Evolutionary conservation across 2,329 filamentous ascomycete genomes (phyloP).

Genomic region (Phyllachora maydis): DNA sequence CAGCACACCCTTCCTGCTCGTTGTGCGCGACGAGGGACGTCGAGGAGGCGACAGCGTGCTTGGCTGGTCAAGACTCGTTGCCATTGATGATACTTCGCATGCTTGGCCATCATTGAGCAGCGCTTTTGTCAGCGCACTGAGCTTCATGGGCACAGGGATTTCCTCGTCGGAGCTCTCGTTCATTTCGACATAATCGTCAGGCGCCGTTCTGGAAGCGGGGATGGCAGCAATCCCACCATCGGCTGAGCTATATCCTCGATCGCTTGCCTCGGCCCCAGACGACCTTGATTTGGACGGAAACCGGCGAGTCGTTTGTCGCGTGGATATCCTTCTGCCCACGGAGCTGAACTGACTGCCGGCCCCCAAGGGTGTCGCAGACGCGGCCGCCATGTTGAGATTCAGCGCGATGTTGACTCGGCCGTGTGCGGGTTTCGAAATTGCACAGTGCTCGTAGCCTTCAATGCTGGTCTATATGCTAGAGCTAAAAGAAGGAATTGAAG

Average conservation of each 20-base stretch:
- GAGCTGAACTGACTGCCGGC: conserved; percentile 21
- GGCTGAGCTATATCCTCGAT: conserved; percentile 21
- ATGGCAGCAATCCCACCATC: too few species aligned
- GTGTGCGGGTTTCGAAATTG: too few species aligned
- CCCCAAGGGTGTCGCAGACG: conserved; percentile 33
- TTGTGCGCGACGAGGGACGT: conserved; percentile 20
- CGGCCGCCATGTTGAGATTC: conserved; percentile 27
- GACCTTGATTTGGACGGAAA: too few species aligned
- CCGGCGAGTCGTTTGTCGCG: conserved; percentile 33
- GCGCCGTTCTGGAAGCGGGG: too few species aligned
- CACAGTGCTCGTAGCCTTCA: too few species aligned
- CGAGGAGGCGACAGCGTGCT: conserved; percentile 7
- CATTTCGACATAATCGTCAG: too few species aligned
- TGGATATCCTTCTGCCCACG: conserved; percentile 28
- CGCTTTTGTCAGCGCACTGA: conserved; percentile 81
- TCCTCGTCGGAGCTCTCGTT: conserved; percentile 92
- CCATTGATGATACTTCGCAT: too few species aligned
- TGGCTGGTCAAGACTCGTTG: too few species aligned
- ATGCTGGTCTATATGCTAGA: too few species aligned
- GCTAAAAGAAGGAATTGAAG: too few species aligned
- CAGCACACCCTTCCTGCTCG: conserved; percentile 27
- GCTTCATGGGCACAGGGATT: conserved; percentile 76
- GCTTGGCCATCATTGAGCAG: conserved; percentile 43
- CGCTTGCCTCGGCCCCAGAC: too few species aligned
- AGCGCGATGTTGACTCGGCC: too few species aligned